Evolutionary conservation across 1,139 yeast species (phyloP).

Genomic region (Suhomyces maxii): DNA sequence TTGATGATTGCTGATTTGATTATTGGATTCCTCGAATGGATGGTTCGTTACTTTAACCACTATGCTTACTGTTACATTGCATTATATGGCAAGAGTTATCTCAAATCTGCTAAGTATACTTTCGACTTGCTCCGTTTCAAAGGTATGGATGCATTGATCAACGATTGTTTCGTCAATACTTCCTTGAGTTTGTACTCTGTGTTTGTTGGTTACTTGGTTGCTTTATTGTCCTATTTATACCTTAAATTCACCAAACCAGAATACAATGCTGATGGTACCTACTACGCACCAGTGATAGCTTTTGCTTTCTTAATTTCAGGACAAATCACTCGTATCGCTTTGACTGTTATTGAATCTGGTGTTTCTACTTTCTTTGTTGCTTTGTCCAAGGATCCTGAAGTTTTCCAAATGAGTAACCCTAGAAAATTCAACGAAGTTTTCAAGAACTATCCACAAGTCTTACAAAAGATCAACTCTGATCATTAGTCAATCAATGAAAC

Average conservation of each 20-base stretch:
- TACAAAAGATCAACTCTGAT: slow-evolving; percentile 49
- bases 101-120: slow-evolving; percentile 77
- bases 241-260: slow-evolving; percentile 71
- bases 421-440: slow-evolving; percentile 77
- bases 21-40: slow-evolving; percentile 69
- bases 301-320: slow-evolving; percentile 74
- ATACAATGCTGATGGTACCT: slow-evolving; percentile 66
- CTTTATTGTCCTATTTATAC: slow-evolving; percentile 70
- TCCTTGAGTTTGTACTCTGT: slow-evolving; percentile 72
- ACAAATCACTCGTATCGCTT: slow-evolving; percentile 73
- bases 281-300: slow-evolving; percentile 75
- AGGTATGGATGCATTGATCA: slow-evolving; percentile 84
- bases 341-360: slow-evolving; percentile 77
- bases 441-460: slow-evolving; percentile 72
- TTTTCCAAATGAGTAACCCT: slow-evolving; percentile 72
- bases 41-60: slow-evolving; percentile 83
- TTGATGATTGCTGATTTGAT: slow-evolving; percentile 60
- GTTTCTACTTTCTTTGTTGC: slow-evolving; percentile 86
- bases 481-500: slow-evolving; percentile 20
- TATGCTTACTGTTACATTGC: slow-evolving; percentile 90
- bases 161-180: slow-evolving; percentile 78
- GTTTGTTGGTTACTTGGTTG: slow-evolving; percentile 67
- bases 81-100: slow-evolving; percentile 77
- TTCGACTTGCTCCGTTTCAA: slow-evolving; percentile 74
- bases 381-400: slow-evolving; percentile 84